Percentiles rank a stretch among this genome's conserved stretches.
These are phyloP conservation scores for Pythium volutum DNA, from an alignment of 352 stramenopile genomes.

Conservation along the genomic window DNA sequence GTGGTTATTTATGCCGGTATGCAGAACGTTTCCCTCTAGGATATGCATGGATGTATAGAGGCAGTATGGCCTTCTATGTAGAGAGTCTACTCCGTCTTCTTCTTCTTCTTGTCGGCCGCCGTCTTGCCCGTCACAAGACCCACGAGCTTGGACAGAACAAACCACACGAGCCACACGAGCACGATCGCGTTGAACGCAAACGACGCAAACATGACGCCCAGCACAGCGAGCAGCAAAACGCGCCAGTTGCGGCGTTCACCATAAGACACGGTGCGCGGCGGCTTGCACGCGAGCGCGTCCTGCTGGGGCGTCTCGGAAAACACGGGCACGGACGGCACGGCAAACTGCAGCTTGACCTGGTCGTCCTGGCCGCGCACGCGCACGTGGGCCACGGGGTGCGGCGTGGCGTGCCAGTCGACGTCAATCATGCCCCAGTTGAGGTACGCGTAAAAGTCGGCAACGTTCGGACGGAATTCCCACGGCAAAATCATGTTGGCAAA, in stretches of 20 bases:
- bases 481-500: slow-evolving; percentile 69
- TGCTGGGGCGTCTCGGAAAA: slow-evolving; percentile 38
- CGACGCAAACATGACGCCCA: slow-evolving; percentile 45
- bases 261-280: slow-evolving; percentile 36
- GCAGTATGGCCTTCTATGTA: not conserved
- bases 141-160: slow-evolving; percentile 41
- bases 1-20: not conserved
- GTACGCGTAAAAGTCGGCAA: slow-evolving; percentile 77
- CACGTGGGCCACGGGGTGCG: slow-evolving; percentile 55
- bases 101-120: slow-evolving; percentile 7
- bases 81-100: slow-evolving; percentile 25
- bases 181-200: slow-evolving; percentile 53
- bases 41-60: not conserved
- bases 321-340: slow-evolving; percentile 43
- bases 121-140: not conserved
- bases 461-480: slow-evolving; percentile 69
- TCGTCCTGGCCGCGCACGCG: slow-evolving; percentile 57
- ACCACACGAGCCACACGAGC: slow-evolving; percentile 63
- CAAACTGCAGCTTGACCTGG: slow-evolving; percentile 63
- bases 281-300: slow-evolving; percentile 46
- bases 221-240: slow-evolving; percentile 31
- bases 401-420: slow-evolving; percentile 79
- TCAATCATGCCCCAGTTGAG: slow-evolving; percentile 93
- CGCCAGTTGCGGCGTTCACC: slow-evolving; percentile 41
- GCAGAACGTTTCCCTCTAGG: not conserved